phyloP scores from a whole-genome alignment of 1,139 yeast species.

The Blastobotrys persicus region DNA sequence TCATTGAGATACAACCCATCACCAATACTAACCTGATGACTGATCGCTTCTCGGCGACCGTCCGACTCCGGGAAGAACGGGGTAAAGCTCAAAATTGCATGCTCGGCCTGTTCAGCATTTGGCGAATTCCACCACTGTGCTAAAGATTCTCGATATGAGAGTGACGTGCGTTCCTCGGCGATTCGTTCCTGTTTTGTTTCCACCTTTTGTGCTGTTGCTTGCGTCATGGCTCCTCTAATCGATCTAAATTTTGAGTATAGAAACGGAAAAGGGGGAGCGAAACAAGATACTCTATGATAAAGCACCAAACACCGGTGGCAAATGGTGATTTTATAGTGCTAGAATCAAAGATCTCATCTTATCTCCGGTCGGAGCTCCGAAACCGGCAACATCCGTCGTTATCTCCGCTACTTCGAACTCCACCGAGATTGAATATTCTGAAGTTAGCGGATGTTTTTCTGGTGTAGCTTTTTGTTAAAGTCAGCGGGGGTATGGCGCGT shows the following conservation, averaged over 20 bases:
- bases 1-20: constrained; percentile 50
- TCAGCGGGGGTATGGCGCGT: too few relatives aligned
- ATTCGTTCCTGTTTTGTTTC: neutral
- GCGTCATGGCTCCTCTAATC: neutral
- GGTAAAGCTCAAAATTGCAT: constrained; percentile 44
- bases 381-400: too few relatives aligned
- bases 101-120: constrained; percentile 41
- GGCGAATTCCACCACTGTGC: constrained; percentile 45
- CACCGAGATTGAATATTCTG: too few relatives aligned
- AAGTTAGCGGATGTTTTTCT: too few relatives aligned
- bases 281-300: neutral
- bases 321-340: too few relatives aligned
- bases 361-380: constrained; percentile 7
- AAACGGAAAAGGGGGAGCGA: neutral
- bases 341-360: too few relatives aligned
- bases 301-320: too few relatives aligned
- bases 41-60: constrained; percentile 47
- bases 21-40: constrained; percentile 52
- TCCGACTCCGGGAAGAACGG: constrained; percentile 56
- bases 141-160: constrained; percentile 40
- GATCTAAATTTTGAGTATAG: too few relatives aligned
- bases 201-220: neutral
- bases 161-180: constrained; percentile 13
- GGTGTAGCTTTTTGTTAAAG: too few relatives aligned
- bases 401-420: too few relatives aligned